Conservation (phyloP, 2,329 filamentous ascomycete genomes). For the Trichoderma aggressivum region DNA sequence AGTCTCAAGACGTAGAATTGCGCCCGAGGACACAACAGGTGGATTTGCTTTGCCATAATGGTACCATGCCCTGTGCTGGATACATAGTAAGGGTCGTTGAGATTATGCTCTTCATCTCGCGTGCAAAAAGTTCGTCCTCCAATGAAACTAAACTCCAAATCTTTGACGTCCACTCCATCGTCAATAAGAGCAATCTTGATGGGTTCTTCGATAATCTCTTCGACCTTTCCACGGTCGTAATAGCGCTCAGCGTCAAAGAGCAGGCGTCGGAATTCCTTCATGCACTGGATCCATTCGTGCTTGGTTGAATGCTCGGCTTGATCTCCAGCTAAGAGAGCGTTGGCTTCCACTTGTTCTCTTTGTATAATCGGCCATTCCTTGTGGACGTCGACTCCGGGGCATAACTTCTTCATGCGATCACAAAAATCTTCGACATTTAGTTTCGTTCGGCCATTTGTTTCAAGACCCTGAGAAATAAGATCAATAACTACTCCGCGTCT, state of each 20-base stretch:
- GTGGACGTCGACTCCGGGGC: slow-evolving; percentile 14
- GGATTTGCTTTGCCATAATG: slow-evolving; percentile 29
- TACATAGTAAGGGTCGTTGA: slow-evolving; percentile 28
- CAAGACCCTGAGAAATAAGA: slow-evolving; percentile 19
- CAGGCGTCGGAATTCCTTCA: slow-evolving; percentile 25
- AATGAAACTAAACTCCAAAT: slow-evolving; percentile 27
- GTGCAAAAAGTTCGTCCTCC: slow-evolving; percentile 29
- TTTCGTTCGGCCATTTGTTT: slow-evolving; percentile 19
- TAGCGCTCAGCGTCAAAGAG: slow-evolving; percentile 24
- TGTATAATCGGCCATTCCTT: slow-evolving; percentile 18
- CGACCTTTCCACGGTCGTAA: slow-evolving; percentile 1
- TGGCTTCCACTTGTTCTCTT: slow-evolving; percentile 1
- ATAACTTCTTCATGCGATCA: slow-evolving; percentile 19
- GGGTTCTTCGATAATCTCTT: slow-evolving; percentile 21
- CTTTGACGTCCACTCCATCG: slow-evolving; percentile 35
- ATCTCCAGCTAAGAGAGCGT: slow-evolving; percentile 6
- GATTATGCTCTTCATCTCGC: slow-evolving; percentile 21
- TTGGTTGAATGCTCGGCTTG: slow-evolving; percentile 21
- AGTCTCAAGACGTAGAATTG: slow-evolving; percentile 25
- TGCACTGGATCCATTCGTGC: slow-evolving; percentile 28
- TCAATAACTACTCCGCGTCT: background rate
- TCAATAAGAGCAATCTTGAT: slow-evolving; percentile 39
- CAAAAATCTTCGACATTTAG: slow-evolving; percentile 21
- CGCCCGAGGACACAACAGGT: slow-evolving; percentile 25
- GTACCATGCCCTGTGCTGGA: slow-evolving; percentile 29